Percentiles rank a stretch among this genome's conserved stretches.
phyloP scores from a whole-genome alignment of 148 eudicot genomes.

The Talinum fruticosum region DNA sequence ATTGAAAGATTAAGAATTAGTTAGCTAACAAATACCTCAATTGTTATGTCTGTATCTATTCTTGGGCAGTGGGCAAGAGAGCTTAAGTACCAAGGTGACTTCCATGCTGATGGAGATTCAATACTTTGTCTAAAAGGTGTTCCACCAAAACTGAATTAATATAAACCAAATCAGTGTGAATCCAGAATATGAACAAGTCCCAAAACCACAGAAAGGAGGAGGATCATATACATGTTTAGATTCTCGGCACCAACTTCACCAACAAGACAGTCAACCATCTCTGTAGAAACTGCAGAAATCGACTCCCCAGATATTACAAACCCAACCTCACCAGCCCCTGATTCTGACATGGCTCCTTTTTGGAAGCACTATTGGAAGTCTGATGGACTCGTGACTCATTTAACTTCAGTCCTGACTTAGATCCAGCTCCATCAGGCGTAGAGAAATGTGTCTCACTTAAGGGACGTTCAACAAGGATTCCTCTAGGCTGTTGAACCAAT shows the following conservation, averaged over 20 bases:
- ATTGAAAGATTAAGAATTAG: neutral
- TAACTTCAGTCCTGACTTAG: constrained; percentile 25
- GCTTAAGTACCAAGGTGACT: constrained; percentile 93
- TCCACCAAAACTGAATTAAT: constrained; percentile 53
- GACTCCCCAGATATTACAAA: constrained; percentile 1
- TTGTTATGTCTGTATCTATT: constrained; percentile 76
- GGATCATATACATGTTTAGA: constrained; percentile 58
- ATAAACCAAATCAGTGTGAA: neutral
- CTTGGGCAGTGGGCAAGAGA: constrained; percentile 66
- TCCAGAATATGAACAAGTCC: neutral
- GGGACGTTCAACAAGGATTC: constrained; percentile 55
- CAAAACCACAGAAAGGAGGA: neutral
- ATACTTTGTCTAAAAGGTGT: constrained; percentile 84
- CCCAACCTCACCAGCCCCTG: constrained; percentile 30
- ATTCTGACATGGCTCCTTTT: constrained; percentile 31
- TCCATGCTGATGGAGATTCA: constrained; percentile 98
- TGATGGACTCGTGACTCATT: constrained; percentile 33
- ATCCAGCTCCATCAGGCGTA: constrained; percentile 44
- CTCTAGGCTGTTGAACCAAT: constrained; percentile 45
- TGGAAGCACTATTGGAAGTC: constrained; percentile 34
- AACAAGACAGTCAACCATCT: constrained; percentile 41
- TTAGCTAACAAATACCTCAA: constrained; percentile 53
- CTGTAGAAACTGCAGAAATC: constrained; percentile 29
- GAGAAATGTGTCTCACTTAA: constrained; percentile 35
- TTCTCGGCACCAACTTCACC: constrained; percentile 50